Percentiles rank a stretch among this genome's conserved stretches.
These are phyloP conservation scores for Coprinopsis cinerea DNA, from an alignment of 768 basidiomycete genomes.

Conservation along the genomic window DNA sequence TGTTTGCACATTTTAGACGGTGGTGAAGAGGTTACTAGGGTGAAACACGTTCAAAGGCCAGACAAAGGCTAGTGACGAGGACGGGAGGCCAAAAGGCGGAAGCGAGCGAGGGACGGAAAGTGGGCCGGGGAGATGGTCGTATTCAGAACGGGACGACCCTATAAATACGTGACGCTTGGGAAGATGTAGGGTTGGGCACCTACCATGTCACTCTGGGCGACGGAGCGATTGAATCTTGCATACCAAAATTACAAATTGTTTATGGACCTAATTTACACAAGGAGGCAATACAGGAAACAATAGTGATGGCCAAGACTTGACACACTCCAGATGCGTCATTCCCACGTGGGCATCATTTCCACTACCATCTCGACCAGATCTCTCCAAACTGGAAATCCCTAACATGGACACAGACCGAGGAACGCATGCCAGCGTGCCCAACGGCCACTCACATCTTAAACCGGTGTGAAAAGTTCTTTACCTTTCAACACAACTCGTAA, in stretches of 20 bases:
- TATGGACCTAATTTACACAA: slow-evolving; percentile 4
- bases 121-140: not conserved
- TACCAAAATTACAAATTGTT: slow-evolving; percentile 6
- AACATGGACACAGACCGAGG: not conserved
- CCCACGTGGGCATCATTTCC: not conserved
- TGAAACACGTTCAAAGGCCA: not conserved
- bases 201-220: slow-evolving; percentile 2
- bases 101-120: not conserved
- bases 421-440: no score
- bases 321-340: slow-evolving; percentile 5
- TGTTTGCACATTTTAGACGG: slow-evolving; percentile 27
- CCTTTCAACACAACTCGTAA: not conserved
- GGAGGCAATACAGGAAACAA: slow-evolving; percentile 8
- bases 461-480: not conserved
- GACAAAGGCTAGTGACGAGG: not conserved
- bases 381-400: not conserved
- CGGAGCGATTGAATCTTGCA: slow-evolving; percentile 4
- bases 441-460: not conserved
- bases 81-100: not conserved
- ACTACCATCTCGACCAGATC: not conserved
- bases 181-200: slow-evolving; percentile 2
- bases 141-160: slow-evolving; percentile 4
- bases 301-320: slow-evolving; percentile 3
- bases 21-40: not conserved
- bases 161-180: slow-evolving; percentile 8